These are phyloP conservation scores for Didymella arachidicola DNA, from an alignment of 2,329 filamentous ascomycete species.

Conservation along the genomic window DNA sequence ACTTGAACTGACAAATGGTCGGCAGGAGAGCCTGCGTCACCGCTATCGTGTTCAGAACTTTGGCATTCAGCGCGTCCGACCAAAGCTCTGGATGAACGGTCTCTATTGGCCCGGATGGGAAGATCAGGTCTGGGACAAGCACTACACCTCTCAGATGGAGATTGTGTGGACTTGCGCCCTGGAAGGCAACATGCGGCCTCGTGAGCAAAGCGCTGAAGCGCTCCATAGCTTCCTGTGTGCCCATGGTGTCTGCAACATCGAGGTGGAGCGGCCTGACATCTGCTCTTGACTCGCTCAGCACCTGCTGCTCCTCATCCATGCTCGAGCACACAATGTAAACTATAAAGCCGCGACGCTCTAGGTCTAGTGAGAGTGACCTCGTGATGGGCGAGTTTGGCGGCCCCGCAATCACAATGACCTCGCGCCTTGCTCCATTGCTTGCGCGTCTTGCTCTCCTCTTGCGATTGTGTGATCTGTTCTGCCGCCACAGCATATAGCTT, in stretches of 20 bases:
- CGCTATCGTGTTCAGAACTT: conserved; percentile 87
- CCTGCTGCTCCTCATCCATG: conserved; percentile 81
- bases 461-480: conserved; percentile 65
- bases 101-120: conserved; percentile 83
- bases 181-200: conserved; percentile 76
- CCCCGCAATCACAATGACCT: conserved; percentile 90
- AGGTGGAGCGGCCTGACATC: conserved; percentile 85
- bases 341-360: conserved; percentile 91
- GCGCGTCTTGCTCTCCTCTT: conserved; percentile 81
- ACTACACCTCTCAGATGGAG: conserved; percentile 81
- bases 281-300: conserved; percentile 76
- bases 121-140: conserved; percentile 79
- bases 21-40: conserved; percentile 85
- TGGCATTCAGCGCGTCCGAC: conserved; percentile 90
- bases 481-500: conserved; percentile 64
- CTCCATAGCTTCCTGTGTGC: conserved; percentile 72
- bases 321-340: conserved; percentile 89
- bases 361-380: conserved; percentile 80
- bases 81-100: conserved; percentile 84
- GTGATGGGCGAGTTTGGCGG: conserved; percentile 85
- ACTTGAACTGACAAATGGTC: conserved; percentile 60
- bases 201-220: conserved; percentile 76
- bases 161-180: conserved; percentile 77
- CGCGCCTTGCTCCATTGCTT: conserved; percentile 81
- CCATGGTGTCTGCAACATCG: conserved; percentile 80